Evolutionary conservation across 1,284 basidiomycete species (phyloP).

Genomic region (Meira miltonrushii): DNA sequence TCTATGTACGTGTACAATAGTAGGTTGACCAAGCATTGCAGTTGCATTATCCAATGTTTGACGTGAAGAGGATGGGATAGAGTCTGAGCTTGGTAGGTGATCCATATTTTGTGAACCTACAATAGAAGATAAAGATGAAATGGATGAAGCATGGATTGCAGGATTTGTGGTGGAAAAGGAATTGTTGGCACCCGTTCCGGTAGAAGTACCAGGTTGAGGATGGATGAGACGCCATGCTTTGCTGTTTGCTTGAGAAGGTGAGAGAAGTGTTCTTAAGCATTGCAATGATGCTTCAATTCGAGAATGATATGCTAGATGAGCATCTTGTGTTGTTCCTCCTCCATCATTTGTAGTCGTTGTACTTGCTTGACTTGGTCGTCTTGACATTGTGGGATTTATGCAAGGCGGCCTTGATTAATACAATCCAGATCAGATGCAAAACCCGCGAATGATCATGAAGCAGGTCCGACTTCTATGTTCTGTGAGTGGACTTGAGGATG

Average conservation of each 20-base stretch:
- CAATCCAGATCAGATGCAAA: neutral
- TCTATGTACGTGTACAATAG: slow-evolving; percentile 1
- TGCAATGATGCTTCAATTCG: neutral
- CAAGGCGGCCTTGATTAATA: neutral
- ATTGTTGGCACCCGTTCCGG: neutral
- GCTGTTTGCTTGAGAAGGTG: slow-evolving; percentile 9
- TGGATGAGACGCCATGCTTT: slow-evolving; percentile 14
- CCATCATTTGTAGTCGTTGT: neutral
- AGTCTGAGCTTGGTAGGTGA: neutral
- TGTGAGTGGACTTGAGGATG: no score
- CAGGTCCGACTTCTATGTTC: neutral
- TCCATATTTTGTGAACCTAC: neutral
- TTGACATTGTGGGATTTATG: no score
- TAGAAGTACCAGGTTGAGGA: neutral
- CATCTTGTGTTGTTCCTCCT: neutral
- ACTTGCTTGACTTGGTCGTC: no score
- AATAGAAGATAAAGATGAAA: neutral
- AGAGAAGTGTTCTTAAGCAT: neutral
- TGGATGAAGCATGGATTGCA: neutral
- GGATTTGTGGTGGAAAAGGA: neutral
- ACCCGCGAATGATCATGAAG: neutral
- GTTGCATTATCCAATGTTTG: neutral
- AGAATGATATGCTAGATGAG: slow-evolving; percentile 6
- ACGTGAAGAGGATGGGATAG: neutral
- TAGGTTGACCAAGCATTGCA: neutral